Percentiles rank a stretch among this genome's conserved stretches.
Evolutionary conservation across 1,139 yeast species (phyloP).

Genomic region (Diutina pseudorugosa): DNA sequence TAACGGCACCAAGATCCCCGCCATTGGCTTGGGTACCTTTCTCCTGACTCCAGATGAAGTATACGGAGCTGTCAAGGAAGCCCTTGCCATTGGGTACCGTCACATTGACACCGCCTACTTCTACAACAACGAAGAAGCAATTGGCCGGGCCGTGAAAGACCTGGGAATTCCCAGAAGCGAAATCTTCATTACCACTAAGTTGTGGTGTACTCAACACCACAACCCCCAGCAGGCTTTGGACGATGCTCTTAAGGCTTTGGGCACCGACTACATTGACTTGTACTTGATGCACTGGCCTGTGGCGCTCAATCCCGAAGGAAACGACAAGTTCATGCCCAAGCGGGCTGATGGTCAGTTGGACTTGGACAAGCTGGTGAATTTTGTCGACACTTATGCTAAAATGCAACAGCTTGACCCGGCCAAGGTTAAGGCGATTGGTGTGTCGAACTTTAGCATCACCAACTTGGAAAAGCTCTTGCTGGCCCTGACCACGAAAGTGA

Average conservation of each 20-base stretch:
- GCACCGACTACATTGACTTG: conserved; percentile 72
- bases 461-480: not conserved
- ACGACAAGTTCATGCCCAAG: not conserved
- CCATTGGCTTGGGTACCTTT: conserved; percentile 76
- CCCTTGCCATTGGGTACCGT: conserved; percentile 58
- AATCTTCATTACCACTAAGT: conserved; percentile 67
- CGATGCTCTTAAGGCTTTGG: conserved; percentile 50
- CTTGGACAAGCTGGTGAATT: not conserved
- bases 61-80: conserved; percentile 48
- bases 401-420: conserved; percentile 8
- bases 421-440: conserved; percentile 1
- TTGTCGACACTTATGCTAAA: conserved; percentile 8
- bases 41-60: conserved; percentile 46
- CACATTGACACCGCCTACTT: conserved; percentile 74
- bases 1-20: conserved; percentile 56
- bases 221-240: conserved; percentile 49
- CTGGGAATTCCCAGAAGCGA: conserved; percentile 61
- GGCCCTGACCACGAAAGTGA: not conserved
- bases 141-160: conserved; percentile 54
- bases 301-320: conserved; percentile 17
- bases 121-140: conserved; percentile 54
- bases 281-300: conserved; percentile 82
- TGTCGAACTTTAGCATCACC: not conserved
- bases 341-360: not conserved
- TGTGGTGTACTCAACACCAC: conserved; percentile 59